Percentiles rank a stretch among this genome's conserved stretches.
These are phyloP conservation scores for Pilatotrama ljubarskyi DNA, from an alignment of 768 basidiomycete genomes.

Conservation along the genomic window DNA sequence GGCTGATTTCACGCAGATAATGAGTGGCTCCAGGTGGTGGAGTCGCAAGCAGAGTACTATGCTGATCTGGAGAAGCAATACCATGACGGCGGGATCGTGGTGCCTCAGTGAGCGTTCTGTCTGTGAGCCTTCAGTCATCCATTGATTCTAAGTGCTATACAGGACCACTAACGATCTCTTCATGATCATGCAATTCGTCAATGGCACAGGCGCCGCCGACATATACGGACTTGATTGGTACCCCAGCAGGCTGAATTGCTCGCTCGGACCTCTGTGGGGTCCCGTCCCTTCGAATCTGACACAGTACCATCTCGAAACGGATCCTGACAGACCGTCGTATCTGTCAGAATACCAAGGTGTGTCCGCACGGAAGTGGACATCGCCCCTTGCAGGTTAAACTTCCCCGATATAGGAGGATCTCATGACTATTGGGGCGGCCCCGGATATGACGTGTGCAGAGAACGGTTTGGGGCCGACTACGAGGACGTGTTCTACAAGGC, in stretches of 20 bases:
- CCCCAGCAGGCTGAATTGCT: conserved; percentile 81
- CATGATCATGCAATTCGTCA: conserved; percentile 27
- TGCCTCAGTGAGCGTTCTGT: too few relatives aligned
- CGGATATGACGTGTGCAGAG: conserved; percentile 63
- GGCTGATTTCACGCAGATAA: conserved; percentile 52
- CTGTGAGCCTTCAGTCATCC: too few relatives aligned
- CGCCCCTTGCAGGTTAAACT: too few relatives aligned
- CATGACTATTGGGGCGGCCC: conserved; percentile 85
- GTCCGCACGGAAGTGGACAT: conserved; percentile 36
- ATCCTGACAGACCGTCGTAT: conserved; percentile 61
- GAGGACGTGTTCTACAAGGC: conserved; percentile 77
- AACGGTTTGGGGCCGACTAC: conserved; percentile 71
- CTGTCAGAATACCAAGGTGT: conserved; percentile 50
- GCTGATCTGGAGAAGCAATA: too few relatives aligned
- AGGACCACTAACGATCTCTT: conserved; percentile 32
- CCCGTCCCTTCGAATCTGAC: conserved; percentile 64
- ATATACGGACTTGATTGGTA: conserved; percentile 55
- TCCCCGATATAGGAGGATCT: conserved; percentile 50
- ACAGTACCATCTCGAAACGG: conserved; percentile 53
- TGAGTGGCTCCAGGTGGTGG: conserved; percentile 51
- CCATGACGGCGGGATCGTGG: too few relatives aligned
- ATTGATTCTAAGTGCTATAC: too few relatives aligned
- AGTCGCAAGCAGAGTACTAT: conserved; percentile 27
- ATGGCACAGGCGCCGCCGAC: conserved; percentile 32
- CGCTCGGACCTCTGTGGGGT: conserved; percentile 64